Conservation (phyloP, 129 eudicot species). For the Kitagawia praeruptora region DNA sequence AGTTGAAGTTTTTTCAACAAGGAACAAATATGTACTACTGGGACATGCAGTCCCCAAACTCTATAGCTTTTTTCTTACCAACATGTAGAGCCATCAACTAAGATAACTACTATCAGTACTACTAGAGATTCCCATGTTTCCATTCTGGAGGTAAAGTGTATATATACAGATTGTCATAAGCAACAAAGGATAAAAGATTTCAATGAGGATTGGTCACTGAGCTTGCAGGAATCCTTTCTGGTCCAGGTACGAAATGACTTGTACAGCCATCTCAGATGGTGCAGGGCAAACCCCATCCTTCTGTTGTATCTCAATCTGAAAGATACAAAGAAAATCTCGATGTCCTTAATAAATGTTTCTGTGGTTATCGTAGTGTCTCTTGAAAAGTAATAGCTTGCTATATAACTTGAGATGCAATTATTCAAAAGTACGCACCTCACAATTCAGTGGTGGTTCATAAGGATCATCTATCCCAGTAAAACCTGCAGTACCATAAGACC, state of each 20-base stretch:
- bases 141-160: neutral
- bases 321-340: neutral
- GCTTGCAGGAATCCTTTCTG: constrained; percentile 66
- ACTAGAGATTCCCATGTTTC: neutral
- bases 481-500: constrained; percentile 35
- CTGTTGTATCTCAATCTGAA: constrained; percentile 64
- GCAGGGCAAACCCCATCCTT: constrained; percentile 66
- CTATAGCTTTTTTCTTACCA: neutral
- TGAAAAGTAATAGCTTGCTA: neutral
- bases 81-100: neutral
- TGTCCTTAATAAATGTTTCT: neutral
- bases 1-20: neutral
- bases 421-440: constrained; percentile 51
- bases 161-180: neutral
- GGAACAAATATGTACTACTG: neutral
- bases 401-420: neutral
- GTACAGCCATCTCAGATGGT: constrained; percentile 76
- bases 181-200: neutral
- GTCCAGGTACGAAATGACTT: constrained; percentile 75
- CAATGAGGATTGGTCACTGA: constrained; percentile 13
- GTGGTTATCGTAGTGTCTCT: neutral
- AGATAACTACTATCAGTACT: neutral
- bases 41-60: neutral
- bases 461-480: constrained; percentile 99
- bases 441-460: constrained; percentile 77